Evolutionary conservation across 2,329 filamentous ascomycete genomes (phyloP).

Genomic region (Fusarium nelsonii): DNA sequence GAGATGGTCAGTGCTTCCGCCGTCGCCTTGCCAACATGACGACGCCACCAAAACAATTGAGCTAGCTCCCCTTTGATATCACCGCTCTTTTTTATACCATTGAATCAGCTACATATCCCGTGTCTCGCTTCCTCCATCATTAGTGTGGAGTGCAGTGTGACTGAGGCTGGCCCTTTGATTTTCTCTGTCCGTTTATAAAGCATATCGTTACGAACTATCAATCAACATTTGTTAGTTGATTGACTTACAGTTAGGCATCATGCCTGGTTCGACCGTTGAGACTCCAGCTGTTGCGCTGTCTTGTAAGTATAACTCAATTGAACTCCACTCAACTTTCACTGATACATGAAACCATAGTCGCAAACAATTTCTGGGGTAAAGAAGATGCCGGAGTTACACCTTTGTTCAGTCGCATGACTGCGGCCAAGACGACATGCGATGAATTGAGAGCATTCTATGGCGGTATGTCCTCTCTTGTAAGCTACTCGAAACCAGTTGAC

Average conservation of each 20-base stretch:
- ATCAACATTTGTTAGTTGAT: constrained; percentile 6
- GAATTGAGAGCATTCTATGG: constrained; percentile 93
- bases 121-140: constrained; percentile 34
- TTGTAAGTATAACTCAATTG: constrained; percentile 60
- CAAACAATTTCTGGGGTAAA: constrained; percentile 99
- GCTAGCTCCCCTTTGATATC: constrained; percentile 10
- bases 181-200: constrained; percentile 20
- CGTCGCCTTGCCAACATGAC: constrained; percentile 41
- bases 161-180: constrained; percentile 42
- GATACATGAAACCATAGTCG: constrained; percentile 68
- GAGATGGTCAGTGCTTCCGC: constrained; percentile 3
- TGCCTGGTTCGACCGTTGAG: constrained; percentile 73
- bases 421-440: constrained; percentile 93
- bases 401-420: constrained; percentile 92
- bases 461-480: constrained; percentile 61
- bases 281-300: constrained; percentile 75
- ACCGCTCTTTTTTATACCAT: constrained; percentile 33
- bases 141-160: constrained; percentile 37
- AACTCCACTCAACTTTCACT: constrained; percentile 17
- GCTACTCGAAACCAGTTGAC: background rate
- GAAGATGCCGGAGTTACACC: constrained; percentile 96
- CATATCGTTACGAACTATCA: constrained; percentile 4
- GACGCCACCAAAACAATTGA: constrained; percentile 43
- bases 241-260: constrained; percentile 52
- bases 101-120: constrained; percentile 28